A percentile compares a stretch with the other conserved stretches of the same genome.
phyloP scores from a whole-genome alignment of 257 asterid genomes.

The Solanum chmielewskii region DNA sequence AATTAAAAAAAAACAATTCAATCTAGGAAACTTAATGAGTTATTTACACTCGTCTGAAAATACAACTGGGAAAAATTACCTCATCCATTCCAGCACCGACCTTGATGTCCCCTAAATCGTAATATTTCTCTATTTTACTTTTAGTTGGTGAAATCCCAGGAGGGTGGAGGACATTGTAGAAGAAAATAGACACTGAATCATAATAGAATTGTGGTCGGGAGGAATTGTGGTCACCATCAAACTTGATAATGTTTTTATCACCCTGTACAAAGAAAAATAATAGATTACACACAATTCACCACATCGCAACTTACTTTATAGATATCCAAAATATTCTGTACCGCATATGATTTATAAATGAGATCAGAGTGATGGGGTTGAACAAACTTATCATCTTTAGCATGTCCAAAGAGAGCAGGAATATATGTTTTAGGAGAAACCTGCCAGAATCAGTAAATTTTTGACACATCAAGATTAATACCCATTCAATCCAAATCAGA shows the following conservation, averaged over 20 bases:
- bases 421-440: conserved; percentile 80
- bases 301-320: not conserved
- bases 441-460: conserved; percentile 28
- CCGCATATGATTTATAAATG: conserved; percentile 72
- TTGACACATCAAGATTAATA: conserved; percentile 2
- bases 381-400: conserved; percentile 80
- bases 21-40: not conserved
- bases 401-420: conserved; percentile 95
- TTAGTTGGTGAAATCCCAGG: conserved; percentile 52
- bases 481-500: not conserved
- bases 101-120: conserved; percentile 63
- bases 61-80: conserved; percentile 33
- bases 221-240: conserved; percentile 97
- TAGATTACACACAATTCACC: not conserved
- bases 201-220: conserved; percentile 87
- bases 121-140: conserved; percentile 54
- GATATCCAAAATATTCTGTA: conserved; percentile 6
- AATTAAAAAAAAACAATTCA: not conserved
- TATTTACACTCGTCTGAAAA: not conserved
- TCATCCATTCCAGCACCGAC: conserved; percentile 50
- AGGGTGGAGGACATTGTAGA: conserved; percentile 82
- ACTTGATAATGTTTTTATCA: conserved; percentile 83
- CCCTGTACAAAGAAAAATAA: conserved; percentile 51
- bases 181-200: conserved; percentile 86
- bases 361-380: conserved; percentile 79